These are phyloP conservation scores for Raffaelea ambrosiae DNA, from an alignment of 2,329 filamentous ascomycete genomes.

Conservation along the genomic window DNA sequence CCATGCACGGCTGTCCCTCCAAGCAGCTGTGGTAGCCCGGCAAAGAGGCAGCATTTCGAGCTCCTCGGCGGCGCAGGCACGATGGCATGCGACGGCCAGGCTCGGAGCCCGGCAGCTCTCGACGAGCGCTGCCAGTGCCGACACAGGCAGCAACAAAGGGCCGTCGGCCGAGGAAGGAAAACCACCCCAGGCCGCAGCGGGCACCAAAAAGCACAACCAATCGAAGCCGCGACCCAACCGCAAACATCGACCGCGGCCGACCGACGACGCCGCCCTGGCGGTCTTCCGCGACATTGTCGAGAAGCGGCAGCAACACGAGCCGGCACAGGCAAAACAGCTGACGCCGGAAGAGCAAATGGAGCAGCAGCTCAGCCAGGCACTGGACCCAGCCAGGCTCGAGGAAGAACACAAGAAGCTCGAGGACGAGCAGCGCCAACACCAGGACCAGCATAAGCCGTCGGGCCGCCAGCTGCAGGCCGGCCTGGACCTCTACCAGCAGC, in stretches of 20 bases:
- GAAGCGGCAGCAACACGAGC: conserved; percentile 1
- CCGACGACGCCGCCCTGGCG: conserved; percentile 9
- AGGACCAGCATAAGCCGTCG: background rate
- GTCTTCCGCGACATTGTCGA: conserved; percentile 16
- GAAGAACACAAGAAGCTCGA: too few species aligned
- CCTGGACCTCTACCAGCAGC: conserved; percentile 18
- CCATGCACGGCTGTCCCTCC: conserved; percentile 7
- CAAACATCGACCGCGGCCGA: background rate
- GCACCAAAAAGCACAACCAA: too few species aligned
- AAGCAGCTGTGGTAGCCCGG: background rate
- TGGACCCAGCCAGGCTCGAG: too few species aligned
- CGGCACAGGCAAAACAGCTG: background rate
- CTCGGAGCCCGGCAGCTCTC: background rate
- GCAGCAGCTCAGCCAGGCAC: background rate
- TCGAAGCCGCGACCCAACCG: background rate
- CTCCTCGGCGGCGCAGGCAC: conserved; percentile 1
- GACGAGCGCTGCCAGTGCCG: background rate
- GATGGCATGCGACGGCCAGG: conserved; percentile 3
- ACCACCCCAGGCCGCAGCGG: too few species aligned
- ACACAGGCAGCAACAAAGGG: background rate
- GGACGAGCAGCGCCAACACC: background rate
- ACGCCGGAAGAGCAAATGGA: background rate
- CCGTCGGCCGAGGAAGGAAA: too few species aligned
- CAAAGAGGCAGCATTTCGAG: background rate
- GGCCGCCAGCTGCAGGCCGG: conserved; percentile 4